Base-by-base conservation (phyloP, 106 monocot species). In the Alisma plantagoaquatica region DNA sequence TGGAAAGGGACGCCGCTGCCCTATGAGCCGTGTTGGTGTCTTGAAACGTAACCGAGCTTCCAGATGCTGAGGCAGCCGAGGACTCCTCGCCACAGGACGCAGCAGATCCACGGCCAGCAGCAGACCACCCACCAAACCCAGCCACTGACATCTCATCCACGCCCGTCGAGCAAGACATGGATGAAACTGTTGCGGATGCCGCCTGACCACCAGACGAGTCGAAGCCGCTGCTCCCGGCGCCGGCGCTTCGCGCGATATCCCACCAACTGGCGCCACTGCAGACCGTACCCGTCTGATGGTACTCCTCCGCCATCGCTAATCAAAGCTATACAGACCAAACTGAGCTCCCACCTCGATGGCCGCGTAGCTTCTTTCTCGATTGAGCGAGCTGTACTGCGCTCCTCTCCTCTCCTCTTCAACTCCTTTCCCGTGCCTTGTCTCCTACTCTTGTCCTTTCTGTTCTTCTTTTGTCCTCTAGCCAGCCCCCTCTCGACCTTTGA, bases 221-320 rank as follows among this genome's bases (percentile, higher is more conserved):
- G 47, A 33, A 44, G 33, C 24, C 18, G 44, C 41, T 1, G 38
- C 22, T 31, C 8, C 31, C 26, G 53, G 20, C 29, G 15, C 43
- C 54, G 18, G 19, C 31, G 8, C 33, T 47, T 45, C 53, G 58
- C 30, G 54, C 41, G 25, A 57, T 28, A 50, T 48, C 68, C 74
- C 74, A 75, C 74, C 67, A 75, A 51, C 51, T 57, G 3, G 52
- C 51, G 23, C 60, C 45, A 48, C 61, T 62, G 59, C 65, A 72
- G 5, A 63, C 42, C n/a, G n/a, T n/a, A 15, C 51, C 64, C 21
- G 53, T 48, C 25, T n/a, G n/a, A n/a, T 73, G 73, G 25, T 56
- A 62, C 23, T 73, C 66, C 20, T 73, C 61, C 29, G 56, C 68
- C 74, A 75, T 75, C 27, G n/a, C n/a, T n/a, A n/a, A n/a, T n/a